Base-by-base conservation (phyloP, 805 yeast species). In the Lachancea waltii region DNA sequence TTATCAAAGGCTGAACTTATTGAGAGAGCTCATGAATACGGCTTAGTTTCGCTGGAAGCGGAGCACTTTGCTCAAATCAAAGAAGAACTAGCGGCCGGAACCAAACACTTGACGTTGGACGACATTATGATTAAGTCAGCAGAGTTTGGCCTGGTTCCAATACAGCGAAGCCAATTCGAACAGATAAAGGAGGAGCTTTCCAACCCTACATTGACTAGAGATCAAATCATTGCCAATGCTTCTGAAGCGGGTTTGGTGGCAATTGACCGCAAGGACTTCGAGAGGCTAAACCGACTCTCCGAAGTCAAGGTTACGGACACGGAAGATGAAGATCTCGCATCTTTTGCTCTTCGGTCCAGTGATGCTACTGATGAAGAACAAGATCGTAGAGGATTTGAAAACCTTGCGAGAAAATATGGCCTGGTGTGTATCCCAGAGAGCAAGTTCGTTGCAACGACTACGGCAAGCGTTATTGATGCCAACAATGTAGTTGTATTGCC, bases 391-490 rank as follows among this genome's bases (percentile, higher is more conserved):
- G 53, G 58, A 17, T 41, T 80, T 9, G 49, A 54, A 6, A 53
- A 47, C 0, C 59, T 59, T 5, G 82, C 81, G 4, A 65, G 60
- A 35, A 51, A 61, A 10, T 54, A 64, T 35, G 80, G 79, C 3
- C 49, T 72, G 34, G 51, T 81, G 47, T 67, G 76, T 35, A 66
- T 83, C 28, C 84, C 90, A 1, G 68, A 67, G 35, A 55, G 68
- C n/a, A 65, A 78, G 2, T 80, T 73, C 47, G 64, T 81, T 43
- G 77, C 84, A 1, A 79, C 87, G 1, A 76, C 82, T 1, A 71
- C 71, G 25, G 70, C 74, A 7, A 67, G 72, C 46, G 60, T 59
- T 4, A 76, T 83, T 3, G 84, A 79, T 46, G 57, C 68, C 9
- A 58, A 64, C 3, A 72, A 74, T 44, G 78, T 80, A 23, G 79